Conservation (phyloP, 768 basidiomycete genomes). For the Daedaleopsis nitida region DNA sequence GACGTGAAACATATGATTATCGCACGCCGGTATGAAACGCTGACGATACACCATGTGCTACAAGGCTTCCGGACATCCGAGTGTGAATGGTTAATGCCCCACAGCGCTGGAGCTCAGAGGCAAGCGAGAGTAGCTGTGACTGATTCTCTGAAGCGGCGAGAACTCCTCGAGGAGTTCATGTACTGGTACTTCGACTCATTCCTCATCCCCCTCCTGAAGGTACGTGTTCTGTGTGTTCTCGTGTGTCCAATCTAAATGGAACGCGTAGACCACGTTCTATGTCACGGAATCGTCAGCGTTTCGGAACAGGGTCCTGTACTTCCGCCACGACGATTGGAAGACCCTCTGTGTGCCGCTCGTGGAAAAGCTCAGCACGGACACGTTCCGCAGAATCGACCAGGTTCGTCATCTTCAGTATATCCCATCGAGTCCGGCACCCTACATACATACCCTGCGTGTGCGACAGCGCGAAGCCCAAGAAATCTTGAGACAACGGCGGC, state of each 20-base stretch:
- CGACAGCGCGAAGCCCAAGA: slow-evolving; percentile 62
- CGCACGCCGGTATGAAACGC: slow-evolving; percentile 77
- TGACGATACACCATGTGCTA: slow-evolving; percentile 73
- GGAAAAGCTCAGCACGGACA: slow-evolving; percentile 65
- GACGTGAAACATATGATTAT: slow-evolving; percentile 76
- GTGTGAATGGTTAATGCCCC: slow-evolving; percentile 77
- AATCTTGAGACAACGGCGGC: slow-evolving; percentile 66
- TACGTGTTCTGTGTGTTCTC: slow-evolving; percentile 32
- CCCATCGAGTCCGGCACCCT: not conserved
- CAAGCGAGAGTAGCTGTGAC: slow-evolving; percentile 58
- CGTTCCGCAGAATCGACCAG: slow-evolving; percentile 70
- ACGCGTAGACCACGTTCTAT: slow-evolving; percentile 83
- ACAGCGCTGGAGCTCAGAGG: slow-evolving; percentile 35
- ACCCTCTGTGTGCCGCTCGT: slow-evolving; percentile 79
- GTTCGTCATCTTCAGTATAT: slow-evolving; percentile 42
- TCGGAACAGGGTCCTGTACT: slow-evolving; percentile 83
- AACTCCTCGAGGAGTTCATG: slow-evolving; percentile 85
- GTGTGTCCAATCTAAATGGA: no score
- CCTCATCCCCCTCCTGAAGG: slow-evolving; percentile 76
- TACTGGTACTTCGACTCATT: slow-evolving; percentile 94
- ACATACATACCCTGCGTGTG: not conserved
- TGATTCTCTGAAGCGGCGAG: slow-evolving; percentile 75
- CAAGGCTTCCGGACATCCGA: slow-evolving; percentile 75
- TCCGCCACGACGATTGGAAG: slow-evolving; percentile 95
- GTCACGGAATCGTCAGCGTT: slow-evolving; percentile 89